These are phyloP conservation scores for Xerocomellus intermedius DNA, from an alignment of 768 basidiomycete genomes.

Conservation along the genomic window DNA sequence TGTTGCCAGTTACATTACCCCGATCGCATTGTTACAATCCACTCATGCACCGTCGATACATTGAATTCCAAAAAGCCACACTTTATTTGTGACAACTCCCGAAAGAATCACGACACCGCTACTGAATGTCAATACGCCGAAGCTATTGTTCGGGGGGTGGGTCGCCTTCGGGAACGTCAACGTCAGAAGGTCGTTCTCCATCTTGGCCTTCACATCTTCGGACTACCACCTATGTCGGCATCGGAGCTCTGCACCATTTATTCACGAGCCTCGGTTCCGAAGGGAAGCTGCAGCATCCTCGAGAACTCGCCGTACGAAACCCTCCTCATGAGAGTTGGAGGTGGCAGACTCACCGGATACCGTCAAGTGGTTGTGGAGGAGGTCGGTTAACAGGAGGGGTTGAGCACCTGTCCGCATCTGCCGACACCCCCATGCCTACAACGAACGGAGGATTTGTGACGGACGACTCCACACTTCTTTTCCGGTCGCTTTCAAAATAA, in stretches of 20 bases:
- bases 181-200: conserved; percentile 45
- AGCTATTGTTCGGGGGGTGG: conserved; percentile 38
- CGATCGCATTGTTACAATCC: not conserved
- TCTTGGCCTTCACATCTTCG: conserved; percentile 44
- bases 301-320: conserved; percentile 45
- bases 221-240: conserved; percentile 22
- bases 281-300: conserved; percentile 42
- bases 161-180: conserved; percentile 45
- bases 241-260: too few relatives aligned
- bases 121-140: conserved; percentile 35
- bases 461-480: too few relatives aligned
- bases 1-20: not conserved
- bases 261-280: conserved; percentile 37
- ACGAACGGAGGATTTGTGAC: too few relatives aligned
- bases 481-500: too few relatives aligned
- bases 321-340: conserved; percentile 35
- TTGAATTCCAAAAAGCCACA: not conserved
- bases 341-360: conserved; percentile 45
- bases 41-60: not conserved
- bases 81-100: not conserved
- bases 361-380: conserved; percentile 41
- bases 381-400: too few relatives aligned
- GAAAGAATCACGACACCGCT: not conserved
- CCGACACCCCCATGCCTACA: too few relatives aligned
- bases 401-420: too few relatives aligned